Evolutionary conservation across 192 early-diverging fungal species (phyloP), one percentile per base, ranked within the genome.

Genomic region (Coemansia sp.): DNA sequence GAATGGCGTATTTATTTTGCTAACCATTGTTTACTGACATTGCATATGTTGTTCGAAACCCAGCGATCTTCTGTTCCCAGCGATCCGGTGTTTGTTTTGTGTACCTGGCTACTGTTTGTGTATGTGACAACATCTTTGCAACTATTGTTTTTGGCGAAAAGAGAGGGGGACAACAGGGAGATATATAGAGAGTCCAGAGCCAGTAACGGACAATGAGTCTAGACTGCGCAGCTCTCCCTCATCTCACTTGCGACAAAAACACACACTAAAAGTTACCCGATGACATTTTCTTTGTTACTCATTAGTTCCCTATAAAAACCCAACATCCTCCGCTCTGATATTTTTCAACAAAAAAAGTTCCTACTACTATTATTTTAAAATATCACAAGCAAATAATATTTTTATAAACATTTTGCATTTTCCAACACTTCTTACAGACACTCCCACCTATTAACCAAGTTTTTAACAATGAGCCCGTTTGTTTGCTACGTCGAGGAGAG

Each of bases 371-470:
- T 14, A 4, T 46, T 14, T 17, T 36, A 6, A 36, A 46, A 17
- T 27, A 27, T 27, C 27, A 27, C 27, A 10, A 17, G 39, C 39
- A 17, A 14, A 10, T 46, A 46, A 46, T 46, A 17, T 46, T 14
- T 46, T 46, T 46, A 17, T 46, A 46, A 6, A 7, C 39, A 46
- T 17, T 17, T 46, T 46, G 39, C 39, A 80, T 52, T 72, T 68
- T 80, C 55, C 68, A 75, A 53, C 67, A 68, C 8, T 67, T 68
- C 25, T 70, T 75, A 21, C 64, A 54, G 62, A 68, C 57, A 6
- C 17, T 14, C 39, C 39, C 39, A 46, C 17, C 39, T 17, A 46
- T 14, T 1, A 46, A 46, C 6, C 6, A 36, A 10, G 10, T 10
- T 4, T 17, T 17, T 46, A 46, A 46, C 23, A 46, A 69, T 71